Evolutionary conservation across 2,329 filamentous ascomycete genomes (phyloP).

Genomic region (Colletotrichum gloeosporioides): DNA sequence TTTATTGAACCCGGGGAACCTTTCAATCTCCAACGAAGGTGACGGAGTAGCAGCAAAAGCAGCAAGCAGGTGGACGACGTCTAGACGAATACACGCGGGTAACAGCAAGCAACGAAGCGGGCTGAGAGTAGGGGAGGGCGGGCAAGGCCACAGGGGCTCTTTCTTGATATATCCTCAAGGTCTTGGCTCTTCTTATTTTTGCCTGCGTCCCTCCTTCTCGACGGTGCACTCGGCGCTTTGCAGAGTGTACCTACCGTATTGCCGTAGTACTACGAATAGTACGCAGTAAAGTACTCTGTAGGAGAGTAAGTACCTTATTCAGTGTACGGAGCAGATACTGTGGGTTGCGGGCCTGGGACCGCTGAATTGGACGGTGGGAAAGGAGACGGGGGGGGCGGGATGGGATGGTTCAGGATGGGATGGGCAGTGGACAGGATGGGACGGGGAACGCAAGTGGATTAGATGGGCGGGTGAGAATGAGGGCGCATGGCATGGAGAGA

Average conservation of each 20-base stretch:
- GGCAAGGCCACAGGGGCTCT: constrained; percentile 10
- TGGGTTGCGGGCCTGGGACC: background rate
- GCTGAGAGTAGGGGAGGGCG: background rate
- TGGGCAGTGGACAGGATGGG: background rate
- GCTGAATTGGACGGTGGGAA: constrained; percentile 3
- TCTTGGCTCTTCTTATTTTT: constrained; percentile 7
- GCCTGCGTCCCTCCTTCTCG: background rate
- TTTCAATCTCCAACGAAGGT: constrained; percentile 15
- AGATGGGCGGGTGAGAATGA: background rate
- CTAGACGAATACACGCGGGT: background rate
- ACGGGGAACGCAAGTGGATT: constrained; percentile 10
- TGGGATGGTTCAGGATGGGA: constrained; percentile 9
- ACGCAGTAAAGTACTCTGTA: background rate
- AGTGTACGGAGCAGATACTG: background rate
- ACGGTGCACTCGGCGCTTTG: constrained; percentile 3
- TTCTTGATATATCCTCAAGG: constrained; percentile 17
- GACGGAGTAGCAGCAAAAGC: background rate
- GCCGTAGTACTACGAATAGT: background rate
- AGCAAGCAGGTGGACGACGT: background rate
- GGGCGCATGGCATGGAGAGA: constrained; percentile 1
- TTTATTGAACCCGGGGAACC: background rate
- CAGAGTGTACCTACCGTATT: background rate
- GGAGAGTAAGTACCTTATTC: background rate
- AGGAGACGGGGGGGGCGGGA: background rate
- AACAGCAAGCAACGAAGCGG: background rate